Evolutionary conservation across 805 yeast genomes (phyloP).

Genomic region (Ogataea haglerorum): DNA sequence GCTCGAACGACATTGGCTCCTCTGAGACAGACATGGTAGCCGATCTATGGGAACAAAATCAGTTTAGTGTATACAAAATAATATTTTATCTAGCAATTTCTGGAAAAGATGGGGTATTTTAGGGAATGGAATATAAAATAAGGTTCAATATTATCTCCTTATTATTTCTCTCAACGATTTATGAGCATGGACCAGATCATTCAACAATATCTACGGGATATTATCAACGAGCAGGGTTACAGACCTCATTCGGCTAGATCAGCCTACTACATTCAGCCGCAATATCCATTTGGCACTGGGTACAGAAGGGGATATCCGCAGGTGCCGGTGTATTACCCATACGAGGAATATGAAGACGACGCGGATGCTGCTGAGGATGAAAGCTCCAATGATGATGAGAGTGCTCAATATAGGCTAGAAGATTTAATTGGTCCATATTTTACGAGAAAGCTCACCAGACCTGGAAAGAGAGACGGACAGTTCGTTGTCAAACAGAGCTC

Average conservation of each 20-base stretch:
- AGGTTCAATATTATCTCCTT: not conserved
- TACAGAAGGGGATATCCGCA: constrained; percentile 5
- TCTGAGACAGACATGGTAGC: constrained; percentile 11
- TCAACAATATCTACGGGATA: constrained; percentile 18
- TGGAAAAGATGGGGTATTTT: constrained; percentile 3
- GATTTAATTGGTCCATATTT: constrained; percentile 19
- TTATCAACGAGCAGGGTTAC: constrained; percentile 13
- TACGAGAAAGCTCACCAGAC: constrained; percentile 12
- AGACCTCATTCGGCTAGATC: constrained; percentile 8
- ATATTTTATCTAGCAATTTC: constrained; percentile 6
- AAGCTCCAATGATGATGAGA: constrained; percentile 2
- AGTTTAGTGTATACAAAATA: not conserved
- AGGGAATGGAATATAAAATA: not conserved
- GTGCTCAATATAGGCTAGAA: constrained; percentile 18
- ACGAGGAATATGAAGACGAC: constrained; percentile 7
- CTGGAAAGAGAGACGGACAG: constrained; percentile 5
- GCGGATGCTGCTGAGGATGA: constrained; percentile 10
- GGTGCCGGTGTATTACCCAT: constrained; percentile 3
- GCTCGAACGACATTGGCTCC: constrained; percentile 46
- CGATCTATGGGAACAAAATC: not conserved
- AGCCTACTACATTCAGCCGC: constrained; percentile 4
- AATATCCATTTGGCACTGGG: constrained; percentile 1
- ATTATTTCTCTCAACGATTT: not conserved
- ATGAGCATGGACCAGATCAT: constrained; percentile 18
- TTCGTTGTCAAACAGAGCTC: not conserved